Evolutionary conservation across 2,329 filamentous ascomycete genomes (phyloP).

Genomic region (Penicillium hesseltinei): DNA sequence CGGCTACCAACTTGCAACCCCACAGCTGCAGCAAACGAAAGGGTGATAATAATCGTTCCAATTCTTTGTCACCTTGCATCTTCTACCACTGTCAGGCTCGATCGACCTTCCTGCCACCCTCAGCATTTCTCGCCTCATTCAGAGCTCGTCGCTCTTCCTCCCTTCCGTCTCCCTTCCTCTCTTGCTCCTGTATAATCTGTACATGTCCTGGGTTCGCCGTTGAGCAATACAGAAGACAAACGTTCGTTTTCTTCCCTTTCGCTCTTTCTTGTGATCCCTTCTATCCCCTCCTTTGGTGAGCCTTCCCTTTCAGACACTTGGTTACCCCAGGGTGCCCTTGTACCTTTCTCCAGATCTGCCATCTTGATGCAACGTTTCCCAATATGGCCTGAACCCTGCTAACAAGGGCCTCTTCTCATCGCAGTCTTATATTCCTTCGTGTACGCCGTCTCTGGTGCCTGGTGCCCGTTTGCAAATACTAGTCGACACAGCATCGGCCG

Average conservation of each 20-base stretch:
- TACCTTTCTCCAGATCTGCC: neutral
- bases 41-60: conserved; percentile 27
- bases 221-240: conserved; percentile 21
- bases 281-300: conserved; percentile 26
- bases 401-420: conserved; percentile 15
- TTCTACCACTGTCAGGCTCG: conserved; percentile 15
- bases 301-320: conserved; percentile 4
- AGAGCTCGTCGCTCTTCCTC: conserved; percentile 19
- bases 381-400: conserved; percentile 7
- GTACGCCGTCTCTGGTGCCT: conserved; percentile 31
- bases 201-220: conserved; percentile 28
- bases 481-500: conserved; percentile 20
- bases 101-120: conserved; percentile 20
- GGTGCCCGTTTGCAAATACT: conserved; percentile 34
- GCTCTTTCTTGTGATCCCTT: conserved; percentile 19
- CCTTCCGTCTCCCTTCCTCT: conserved; percentile 27
- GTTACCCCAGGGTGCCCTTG: neutral
- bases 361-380: neutral
- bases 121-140: conserved; percentile 28
- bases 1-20: conserved; percentile 25
- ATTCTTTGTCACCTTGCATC: conserved; percentile 39
- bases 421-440: conserved; percentile 29
- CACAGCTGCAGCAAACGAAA: conserved; percentile 35
- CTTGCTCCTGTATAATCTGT: conserved; percentile 31
- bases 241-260: conserved; percentile 14